A percentile compares a stretch with the other conserved stretches of the same genome.
phyloP scores from a whole-genome alignment of 1,284 basidiomycete genomes.

The Schizopora paradoxa region DNA sequence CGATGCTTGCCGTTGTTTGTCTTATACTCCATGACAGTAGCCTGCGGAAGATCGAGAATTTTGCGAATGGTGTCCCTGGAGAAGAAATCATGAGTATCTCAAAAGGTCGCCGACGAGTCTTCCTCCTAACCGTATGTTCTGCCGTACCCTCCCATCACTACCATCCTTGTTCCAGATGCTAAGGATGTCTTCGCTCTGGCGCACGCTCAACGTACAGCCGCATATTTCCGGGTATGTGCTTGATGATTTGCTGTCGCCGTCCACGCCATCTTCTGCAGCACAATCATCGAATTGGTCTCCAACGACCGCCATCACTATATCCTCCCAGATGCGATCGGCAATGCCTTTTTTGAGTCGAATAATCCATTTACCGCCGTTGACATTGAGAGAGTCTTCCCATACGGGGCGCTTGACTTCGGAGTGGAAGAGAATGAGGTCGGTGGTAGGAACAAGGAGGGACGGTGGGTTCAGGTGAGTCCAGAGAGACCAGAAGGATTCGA shows the following conservation, averaged over 20 bases:
- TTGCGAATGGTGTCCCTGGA: slow-evolving; percentile 62
- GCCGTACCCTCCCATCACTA: slow-evolving; percentile 57
- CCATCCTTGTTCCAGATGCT: slow-evolving; percentile 76
- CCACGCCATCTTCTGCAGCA: slow-evolving; percentile 6
- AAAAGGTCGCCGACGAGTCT: too few species aligned
- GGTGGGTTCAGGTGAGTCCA: slow-evolving; percentile 77
- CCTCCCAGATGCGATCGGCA: slow-evolving; percentile 79
- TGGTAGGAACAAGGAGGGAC: slow-evolving; percentile 67
- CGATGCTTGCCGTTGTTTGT: slow-evolving; percentile 68
- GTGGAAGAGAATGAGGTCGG: slow-evolving; percentile 84
- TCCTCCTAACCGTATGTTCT: slow-evolving; percentile 76
- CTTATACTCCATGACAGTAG: slow-evolving; percentile 80
- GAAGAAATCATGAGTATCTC: neutral
- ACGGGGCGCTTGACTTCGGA: slow-evolving; percentile 75
- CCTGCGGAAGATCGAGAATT: slow-evolving; percentile 61
- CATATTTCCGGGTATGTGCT: slow-evolving; percentile 59
- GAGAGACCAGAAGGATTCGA: slow-evolving; percentile 81
- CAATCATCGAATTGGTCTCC: slow-evolving; percentile 76
- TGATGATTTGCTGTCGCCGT: slow-evolving; percentile 1
- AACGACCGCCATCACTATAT: slow-evolving; percentile 69
- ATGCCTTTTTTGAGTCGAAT: slow-evolving; percentile 80
- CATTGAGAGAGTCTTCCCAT: slow-evolving; percentile 87
- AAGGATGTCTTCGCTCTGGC: slow-evolving; percentile 79
- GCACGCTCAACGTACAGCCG: slow-evolving; percentile 78
- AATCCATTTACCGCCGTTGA: slow-evolving; percentile 89